These are phyloP conservation scores for Coemansia umbellata DNA, from an alignment of 192 early-diverging fungal species.

Conservation along the genomic window DNA sequence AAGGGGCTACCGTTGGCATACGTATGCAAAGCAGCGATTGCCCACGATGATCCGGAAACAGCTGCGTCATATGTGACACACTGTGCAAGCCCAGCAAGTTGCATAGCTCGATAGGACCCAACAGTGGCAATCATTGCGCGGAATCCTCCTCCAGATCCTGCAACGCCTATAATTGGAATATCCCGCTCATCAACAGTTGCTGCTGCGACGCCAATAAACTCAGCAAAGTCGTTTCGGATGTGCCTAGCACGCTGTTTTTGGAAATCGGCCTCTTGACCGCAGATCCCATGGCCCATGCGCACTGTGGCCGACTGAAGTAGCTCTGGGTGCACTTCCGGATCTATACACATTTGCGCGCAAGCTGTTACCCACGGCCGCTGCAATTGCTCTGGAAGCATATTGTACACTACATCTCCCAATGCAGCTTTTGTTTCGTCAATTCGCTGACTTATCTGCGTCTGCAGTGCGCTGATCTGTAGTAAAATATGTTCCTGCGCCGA, in stretches of 20 bases:
- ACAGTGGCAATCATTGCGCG: constrained; percentile 75
- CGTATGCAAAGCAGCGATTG: constrained; percentile 35
- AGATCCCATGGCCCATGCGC: constrained; percentile 26
- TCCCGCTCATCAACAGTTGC: constrained; percentile 62
- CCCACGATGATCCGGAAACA: constrained; percentile 47
- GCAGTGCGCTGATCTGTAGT: constrained; percentile 17
- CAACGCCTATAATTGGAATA: constrained; percentile 67
- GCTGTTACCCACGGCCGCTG: constrained; percentile 35
- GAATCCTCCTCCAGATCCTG: constrained; percentile 79
- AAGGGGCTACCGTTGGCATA: constrained; percentile 25
- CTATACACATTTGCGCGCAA: constrained; percentile 27
- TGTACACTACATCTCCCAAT: constrained; percentile 17
- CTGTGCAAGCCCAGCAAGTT: constrained; percentile 62
- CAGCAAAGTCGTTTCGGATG: constrained; percentile 64
- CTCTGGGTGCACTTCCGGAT: constrained; percentile 30
- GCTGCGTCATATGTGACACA: constrained; percentile 72
- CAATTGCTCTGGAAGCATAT: constrained; percentile 39
- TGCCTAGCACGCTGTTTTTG: constrained; percentile 23
- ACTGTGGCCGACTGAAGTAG: constrained; percentile 24
- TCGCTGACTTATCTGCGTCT: constrained; percentile 12
- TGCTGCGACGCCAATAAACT: constrained; percentile 68
- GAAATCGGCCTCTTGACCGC: constrained; percentile 30
- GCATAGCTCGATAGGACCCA: constrained; percentile 65
- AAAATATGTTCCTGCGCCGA: constrained; percentile 18
- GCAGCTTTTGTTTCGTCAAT: constrained; percentile 22